These are phyloP conservation scores for Fragaria nilgerrensis DNA, from an alignment of 306 rosid species.

Conservation along the genomic window DNA sequence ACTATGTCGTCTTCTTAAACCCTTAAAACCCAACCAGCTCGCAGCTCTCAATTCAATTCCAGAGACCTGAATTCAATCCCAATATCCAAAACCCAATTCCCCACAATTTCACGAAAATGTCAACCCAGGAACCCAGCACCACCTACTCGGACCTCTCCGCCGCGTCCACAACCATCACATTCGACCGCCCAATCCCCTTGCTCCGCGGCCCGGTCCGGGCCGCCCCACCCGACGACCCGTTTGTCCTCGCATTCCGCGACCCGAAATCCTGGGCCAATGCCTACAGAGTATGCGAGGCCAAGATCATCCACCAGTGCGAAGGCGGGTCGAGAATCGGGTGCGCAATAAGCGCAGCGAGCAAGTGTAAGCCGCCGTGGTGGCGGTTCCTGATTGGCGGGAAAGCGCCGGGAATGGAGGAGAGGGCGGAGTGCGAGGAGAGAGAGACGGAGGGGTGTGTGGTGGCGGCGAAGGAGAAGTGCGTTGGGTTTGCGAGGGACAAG, in stretches of 20 bases:
- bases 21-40: not conserved
- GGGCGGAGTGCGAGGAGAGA: constrained; percentile 64
- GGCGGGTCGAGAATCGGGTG: constrained; percentile 70
- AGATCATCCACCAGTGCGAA: constrained; percentile 61
- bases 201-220: constrained; percentile 64
- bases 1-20: not conserved
- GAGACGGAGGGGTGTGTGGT: constrained; percentile 44
- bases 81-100: not conserved
- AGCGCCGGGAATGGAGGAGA: constrained; percentile 45
- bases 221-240: constrained; percentile 32
- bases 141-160: constrained; percentile 53
- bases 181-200: constrained; percentile 56
- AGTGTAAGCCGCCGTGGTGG: constrained; percentile 86
- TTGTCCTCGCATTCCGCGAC: constrained; percentile 66
- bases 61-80: not conserved
- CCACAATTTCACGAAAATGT: constrained; percentile 20
- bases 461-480: constrained; percentile 48
- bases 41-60: not conserved
- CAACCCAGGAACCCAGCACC: constrained; percentile 22
- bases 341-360: constrained; percentile 41
- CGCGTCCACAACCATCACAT: constrained; percentile 48
- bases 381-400: constrained; percentile 39
- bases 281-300: constrained; percentile 49
- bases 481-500: constrained; percentile 54
- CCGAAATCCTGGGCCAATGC: constrained; percentile 64